Evolutionary conservation across 805 yeast species (phyloP).

Genomic region (Zygoascus flipseniorum): DNA sequence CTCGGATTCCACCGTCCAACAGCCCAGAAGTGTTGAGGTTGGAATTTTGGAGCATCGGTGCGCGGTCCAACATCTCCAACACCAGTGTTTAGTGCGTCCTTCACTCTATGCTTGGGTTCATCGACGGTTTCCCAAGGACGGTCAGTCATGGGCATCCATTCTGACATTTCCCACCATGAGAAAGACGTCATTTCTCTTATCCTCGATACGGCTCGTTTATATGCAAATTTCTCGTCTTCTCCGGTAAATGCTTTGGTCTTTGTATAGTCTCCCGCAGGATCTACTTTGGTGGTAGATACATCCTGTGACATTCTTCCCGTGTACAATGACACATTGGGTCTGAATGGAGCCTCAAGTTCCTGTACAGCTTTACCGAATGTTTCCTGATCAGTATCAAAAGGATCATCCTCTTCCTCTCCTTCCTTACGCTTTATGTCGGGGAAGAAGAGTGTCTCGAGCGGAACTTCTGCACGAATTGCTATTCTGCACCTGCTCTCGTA

Average conservation of each 20-base stretch:
- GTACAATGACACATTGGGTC: slow-evolving; percentile 62
- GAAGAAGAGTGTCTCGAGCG: slow-evolving; percentile 50
- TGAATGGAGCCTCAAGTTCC: slow-evolving; percentile 52
- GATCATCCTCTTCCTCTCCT: slow-evolving; percentile 28
- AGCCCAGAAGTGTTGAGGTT: slow-evolving; percentile 55
- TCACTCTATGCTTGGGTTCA: background rate
- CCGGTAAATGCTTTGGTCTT: slow-evolving; percentile 57
- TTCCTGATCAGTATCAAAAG: slow-evolving; percentile 40
- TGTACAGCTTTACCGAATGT: slow-evolving; percentile 58
- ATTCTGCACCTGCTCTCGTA: slow-evolving; percentile 61
- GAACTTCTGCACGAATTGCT: slow-evolving; percentile 42
- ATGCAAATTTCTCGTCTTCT: slow-evolving; percentile 70
- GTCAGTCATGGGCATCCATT: slow-evolving; percentile 53
- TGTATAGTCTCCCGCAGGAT: slow-evolving; percentile 32
- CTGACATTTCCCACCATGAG: slow-evolving; percentile 40
- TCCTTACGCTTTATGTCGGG: slow-evolving; percentile 35
- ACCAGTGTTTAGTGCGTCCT: background rate
- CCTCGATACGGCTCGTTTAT: slow-evolving; percentile 60
- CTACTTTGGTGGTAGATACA: slow-evolving; percentile 17
- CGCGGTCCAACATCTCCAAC: background rate
- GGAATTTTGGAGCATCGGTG: slow-evolving; percentile 33
- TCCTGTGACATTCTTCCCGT: slow-evolving; percentile 17
- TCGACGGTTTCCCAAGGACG: slow-evolving; percentile 48
- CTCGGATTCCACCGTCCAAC: slow-evolving; percentile 50
- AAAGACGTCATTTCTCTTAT: slow-evolving; percentile 50